A percentile compares a stretch with the other conserved stretches of the same genome.
phyloP scores from a whole-genome alignment of 78 protist species.

The Creolimax fragrantissima region DNA sequence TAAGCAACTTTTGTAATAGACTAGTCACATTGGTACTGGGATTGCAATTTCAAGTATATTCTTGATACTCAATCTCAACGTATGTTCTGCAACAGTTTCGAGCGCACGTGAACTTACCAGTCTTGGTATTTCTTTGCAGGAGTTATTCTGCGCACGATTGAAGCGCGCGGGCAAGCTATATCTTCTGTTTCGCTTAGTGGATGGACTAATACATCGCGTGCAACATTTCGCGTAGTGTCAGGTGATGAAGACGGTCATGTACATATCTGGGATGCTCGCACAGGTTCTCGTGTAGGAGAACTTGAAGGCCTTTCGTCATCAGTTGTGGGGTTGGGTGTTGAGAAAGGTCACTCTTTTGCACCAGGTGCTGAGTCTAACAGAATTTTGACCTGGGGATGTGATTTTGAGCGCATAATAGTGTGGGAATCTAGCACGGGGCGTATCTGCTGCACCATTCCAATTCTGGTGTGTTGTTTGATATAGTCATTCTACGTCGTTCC shows the following conservation, averaged over 20 bases:
- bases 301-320: background rate
- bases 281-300: background rate
- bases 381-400: background rate
- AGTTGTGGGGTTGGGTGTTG: background rate
- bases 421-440: background rate
- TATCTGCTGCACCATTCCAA: background rate
- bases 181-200: background rate
- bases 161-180: background rate
- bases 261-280: background rate
- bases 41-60: too few relatives aligned
- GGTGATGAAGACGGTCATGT: background rate
- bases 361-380: background rate
- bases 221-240: background rate
- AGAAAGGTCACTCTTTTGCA: background rate
- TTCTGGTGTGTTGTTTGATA: background rate
- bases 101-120: too few relatives aligned
- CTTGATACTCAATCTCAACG: too few relatives aligned
- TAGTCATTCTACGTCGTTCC: too few relatives aligned
- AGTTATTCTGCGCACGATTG: background rate
- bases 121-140: too few relatives aligned
- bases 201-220: background rate
- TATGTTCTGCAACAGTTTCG: too few relatives aligned
- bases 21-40: too few relatives aligned
- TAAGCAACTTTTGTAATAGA: too few relatives aligned
- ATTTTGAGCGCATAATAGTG: background rate